A percentile compares a stretch with the other conserved stretches of the same genome.
Evolutionary conservation across 768 basidiomycete species (phyloP).

Genomic region (Chalciporus sphaerocephalus): DNA sequence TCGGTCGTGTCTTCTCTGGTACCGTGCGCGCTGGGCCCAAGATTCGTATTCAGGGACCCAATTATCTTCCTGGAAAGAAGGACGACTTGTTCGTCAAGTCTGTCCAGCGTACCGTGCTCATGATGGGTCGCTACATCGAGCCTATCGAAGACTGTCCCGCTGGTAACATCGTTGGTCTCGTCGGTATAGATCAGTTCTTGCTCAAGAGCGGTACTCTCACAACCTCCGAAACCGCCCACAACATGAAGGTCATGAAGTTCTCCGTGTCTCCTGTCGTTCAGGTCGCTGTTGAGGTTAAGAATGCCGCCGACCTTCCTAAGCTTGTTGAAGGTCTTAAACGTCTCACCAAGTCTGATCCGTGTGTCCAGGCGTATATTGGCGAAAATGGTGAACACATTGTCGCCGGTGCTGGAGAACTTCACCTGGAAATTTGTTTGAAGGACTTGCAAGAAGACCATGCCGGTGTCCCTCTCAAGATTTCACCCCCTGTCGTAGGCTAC

Average conservation of each 20-base stretch:
- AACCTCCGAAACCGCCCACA: slow-evolving; percentile 96
- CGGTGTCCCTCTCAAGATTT: slow-evolving; percentile 97
- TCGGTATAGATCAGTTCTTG: slow-evolving; percentile 99
- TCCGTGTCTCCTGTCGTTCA: slow-evolving; percentile 99
- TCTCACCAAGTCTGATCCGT: slow-evolving; percentile 99
- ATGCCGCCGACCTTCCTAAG: slow-evolving; percentile 97
- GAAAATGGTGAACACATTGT: slow-evolving; percentile 98
- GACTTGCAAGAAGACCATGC: slow-evolving; percentile 99
- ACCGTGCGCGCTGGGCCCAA: slow-evolving; percentile 97
- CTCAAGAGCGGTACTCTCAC: slow-evolving; percentile 99
- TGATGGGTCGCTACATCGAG: slow-evolving; percentile 99
- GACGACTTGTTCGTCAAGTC: slow-evolving; percentile 97
- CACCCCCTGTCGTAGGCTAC: slow-evolving; percentile 96
- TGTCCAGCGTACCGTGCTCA: slow-evolving; percentile 96
- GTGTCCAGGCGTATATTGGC: slow-evolving; percentile 90
- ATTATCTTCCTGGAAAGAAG: slow-evolving; percentile 98
- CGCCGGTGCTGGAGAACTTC: slow-evolving; percentile 98
- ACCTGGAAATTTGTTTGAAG: slow-evolving; percentile 99
- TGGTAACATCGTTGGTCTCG: slow-evolving; percentile 98
- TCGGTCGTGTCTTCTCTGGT: slow-evolving; percentile 99
- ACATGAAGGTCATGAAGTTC: slow-evolving; percentile 99
- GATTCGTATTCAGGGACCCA: slow-evolving; percentile 98
- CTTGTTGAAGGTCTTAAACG: slow-evolving; percentile 99
- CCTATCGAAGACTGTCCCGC: slow-evolving; percentile 99
- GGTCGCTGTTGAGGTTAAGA: slow-evolving; percentile 99